Evolutionary conservation across 1,139 yeast species (phyloP).

Genomic region (Trichomonascaceae sp.): DNA sequence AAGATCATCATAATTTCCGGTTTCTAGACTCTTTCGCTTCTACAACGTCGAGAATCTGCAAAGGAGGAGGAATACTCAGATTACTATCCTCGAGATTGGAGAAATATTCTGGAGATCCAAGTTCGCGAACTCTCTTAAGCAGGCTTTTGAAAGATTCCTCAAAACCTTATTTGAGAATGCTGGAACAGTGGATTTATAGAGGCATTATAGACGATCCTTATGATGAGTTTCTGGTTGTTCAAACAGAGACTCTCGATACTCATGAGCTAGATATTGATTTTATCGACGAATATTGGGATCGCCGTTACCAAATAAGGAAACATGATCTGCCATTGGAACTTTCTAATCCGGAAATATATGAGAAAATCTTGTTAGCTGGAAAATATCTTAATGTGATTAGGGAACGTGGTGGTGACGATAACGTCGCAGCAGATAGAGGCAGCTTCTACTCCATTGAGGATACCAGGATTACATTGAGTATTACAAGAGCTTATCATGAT

Average conservation of each 20-base stretch:
- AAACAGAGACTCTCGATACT: conserved; percentile 32
- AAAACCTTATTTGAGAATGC: conserved; percentile 56
- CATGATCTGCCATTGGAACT: conserved; percentile 75
- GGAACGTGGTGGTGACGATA: conserved; percentile 43
- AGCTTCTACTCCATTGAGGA: conserved; percentile 47
- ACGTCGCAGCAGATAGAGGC: conserved; percentile 16
- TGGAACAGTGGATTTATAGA: conserved; percentile 68
- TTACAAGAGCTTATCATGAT: conserved; percentile 57
- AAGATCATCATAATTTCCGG: conserved; percentile 13
- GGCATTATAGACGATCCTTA: conserved; percentile 77
- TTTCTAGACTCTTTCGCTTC: conserved; percentile 22
- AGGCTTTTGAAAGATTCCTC: conserved; percentile 56
- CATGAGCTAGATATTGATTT: conserved; percentile 42
- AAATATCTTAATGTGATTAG: conserved; percentile 71
- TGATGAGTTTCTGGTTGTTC: conserved; percentile 66
- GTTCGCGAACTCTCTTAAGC: conserved; percentile 47
- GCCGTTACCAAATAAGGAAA: conserved; percentile 64
- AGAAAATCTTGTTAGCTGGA: conserved; percentile 73
- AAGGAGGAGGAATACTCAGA: conserved; percentile 37
- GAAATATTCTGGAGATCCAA: conserved; percentile 60
- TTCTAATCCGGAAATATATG: conserved; percentile 47
- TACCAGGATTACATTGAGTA: conserved; percentile 47
- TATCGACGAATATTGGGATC: conserved; percentile 81
- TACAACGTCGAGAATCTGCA: conserved; percentile 23
- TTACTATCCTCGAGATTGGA: conserved; percentile 55